Evolutionary conservation across 164 flowering plant genomes (phyloP).

Genomic region (Platanus orientalis): DNA sequence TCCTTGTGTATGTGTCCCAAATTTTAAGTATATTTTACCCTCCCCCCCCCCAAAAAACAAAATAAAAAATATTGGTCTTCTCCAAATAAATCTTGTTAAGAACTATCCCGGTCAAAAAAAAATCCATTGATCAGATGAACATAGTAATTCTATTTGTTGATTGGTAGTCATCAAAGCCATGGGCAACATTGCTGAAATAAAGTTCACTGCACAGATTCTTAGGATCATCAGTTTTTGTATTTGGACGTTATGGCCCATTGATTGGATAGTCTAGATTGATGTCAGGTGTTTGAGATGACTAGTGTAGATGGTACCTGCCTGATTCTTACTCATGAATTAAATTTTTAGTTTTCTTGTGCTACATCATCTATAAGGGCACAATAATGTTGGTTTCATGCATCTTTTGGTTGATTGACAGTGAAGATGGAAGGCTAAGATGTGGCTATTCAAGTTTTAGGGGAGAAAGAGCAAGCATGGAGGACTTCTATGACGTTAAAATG

Average conservation of each 20-base stretch:
- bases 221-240: not conserved
- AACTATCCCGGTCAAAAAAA: too few relatives aligned
- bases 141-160: not conserved
- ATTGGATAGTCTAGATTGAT: too few relatives aligned
- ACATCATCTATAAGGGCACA: not conserved
- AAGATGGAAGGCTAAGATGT: conserved; percentile 80
- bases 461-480: conserved; percentile 94
- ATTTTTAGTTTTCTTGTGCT: not conserved
- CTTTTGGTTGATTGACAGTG: conserved; percentile 49
- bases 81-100: too few relatives aligned
- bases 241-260: too few relatives aligned
- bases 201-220: not conserved
- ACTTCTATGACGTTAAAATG: conserved; percentile 77
- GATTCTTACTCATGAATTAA: not conserved
- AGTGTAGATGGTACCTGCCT: not conserved
- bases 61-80: too few relatives aligned
- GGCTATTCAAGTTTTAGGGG: conserved; percentile 97
- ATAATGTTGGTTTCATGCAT: conserved; percentile 9
- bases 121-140: too few relatives aligned
- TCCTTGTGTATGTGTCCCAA: too few relatives aligned
- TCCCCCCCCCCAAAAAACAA: too few relatives aligned
- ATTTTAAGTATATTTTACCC: too few relatives aligned
- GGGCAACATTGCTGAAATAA: not conserved
- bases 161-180: not conserved
- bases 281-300: too few relatives aligned